Evolutionary conservation across 2,329 filamentous ascomycete genomes (phyloP), one percentile per base, ranked within the genome.

Genomic region (Monilinia fructigena): DNA sequence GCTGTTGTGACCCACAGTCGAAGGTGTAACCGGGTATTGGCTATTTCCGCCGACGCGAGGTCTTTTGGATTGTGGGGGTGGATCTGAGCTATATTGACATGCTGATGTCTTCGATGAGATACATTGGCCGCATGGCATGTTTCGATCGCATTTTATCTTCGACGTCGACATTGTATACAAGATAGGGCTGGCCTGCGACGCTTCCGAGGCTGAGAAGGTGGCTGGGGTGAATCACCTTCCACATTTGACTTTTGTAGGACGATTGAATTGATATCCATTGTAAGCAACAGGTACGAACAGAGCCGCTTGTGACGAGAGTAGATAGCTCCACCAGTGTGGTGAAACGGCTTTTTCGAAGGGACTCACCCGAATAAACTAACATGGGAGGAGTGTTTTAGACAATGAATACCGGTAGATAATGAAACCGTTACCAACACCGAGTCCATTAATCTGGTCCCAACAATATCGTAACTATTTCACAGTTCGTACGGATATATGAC

Each of bases 121-220:
- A 31, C 65, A 67, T 59, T 67, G 65, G 26, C 53, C 60, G 45
- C 65, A 67, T 16, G 65, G 65, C 40, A 38, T 58, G 20, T 53
- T 67, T 58, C 60, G 53, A 58, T 67, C 65, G n/a, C 65, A 67
- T 58, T 64, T 67, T n/a, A 67, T 58, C 47, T 67, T 67, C 65
- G 60, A n/a, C 60, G 60, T 23, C 80, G 75, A 71, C 80, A 82
- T 67, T 79, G 75, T 48, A 79, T 68, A 67, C 80, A 82, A 0
- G 80, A 81, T 35, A 80, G 68, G 4, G 79, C 78, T 42, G 73
- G 73, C 26, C 74, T 66, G 16, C 74, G 70, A 47, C 74, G 70
- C 54, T 73, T 75, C 38, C 72, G 70, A 20, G 70, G 67, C 23
- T 63, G 67, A 54, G 61, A 31, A 45, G 67, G 45, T 18, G 67